Conservation (phyloP, 2,329 filamentous ascomycete genomes). For the Neodidymelliopsis sp. region DNA sequence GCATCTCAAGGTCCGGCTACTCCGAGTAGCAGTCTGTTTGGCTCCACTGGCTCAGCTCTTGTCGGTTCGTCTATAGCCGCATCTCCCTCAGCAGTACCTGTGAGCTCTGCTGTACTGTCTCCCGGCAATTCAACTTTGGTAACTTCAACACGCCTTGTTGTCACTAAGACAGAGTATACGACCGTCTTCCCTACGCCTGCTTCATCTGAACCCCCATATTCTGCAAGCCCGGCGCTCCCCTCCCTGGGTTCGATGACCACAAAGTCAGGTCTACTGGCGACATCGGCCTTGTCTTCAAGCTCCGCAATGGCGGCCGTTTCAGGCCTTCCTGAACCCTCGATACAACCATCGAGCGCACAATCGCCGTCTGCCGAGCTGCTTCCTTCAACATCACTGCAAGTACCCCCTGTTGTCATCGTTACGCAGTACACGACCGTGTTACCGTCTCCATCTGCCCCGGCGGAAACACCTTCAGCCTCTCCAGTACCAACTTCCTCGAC, state of each 20-base stretch:
- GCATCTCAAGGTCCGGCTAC: conserved; percentile 9
- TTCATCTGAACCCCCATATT: conserved; percentile 6
- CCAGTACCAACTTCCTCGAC: conserved; percentile 2
- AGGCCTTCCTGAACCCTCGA: background rate
- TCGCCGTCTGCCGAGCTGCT: conserved; percentile 8
- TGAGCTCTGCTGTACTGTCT: conserved; percentile 5
- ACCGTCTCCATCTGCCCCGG: conserved; percentile 9
- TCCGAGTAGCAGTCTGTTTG: conserved; percentile 1
- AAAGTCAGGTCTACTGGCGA: background rate
- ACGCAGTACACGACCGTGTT: conserved; percentile 40
- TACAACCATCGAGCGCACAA: conserved; percentile 2
- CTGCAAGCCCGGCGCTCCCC: conserved; percentile 2
- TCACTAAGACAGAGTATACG: conserved; percentile 41
- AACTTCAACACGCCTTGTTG: conserved; percentile 22
- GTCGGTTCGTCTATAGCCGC: conserved; percentile 6
- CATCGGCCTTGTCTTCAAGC: background rate
- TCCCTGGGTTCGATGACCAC: too few relatives aligned
- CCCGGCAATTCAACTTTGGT: conserved; percentile 16
- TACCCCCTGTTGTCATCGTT: conserved; percentile 40
- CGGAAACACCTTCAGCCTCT: conserved; percentile 1
- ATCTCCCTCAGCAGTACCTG: conserved; percentile 1
- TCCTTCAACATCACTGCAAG: conserved; percentile 23
- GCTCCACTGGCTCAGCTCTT: background rate
- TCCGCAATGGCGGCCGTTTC: conserved; percentile 8
- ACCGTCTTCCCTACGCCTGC: conserved; percentile 32